Evolutionary conservation across 1,284 basidiomycete genomes (phyloP), one percentile per base, ranked within the genome.

Genomic region (Xerocomus amazonicus): DNA sequence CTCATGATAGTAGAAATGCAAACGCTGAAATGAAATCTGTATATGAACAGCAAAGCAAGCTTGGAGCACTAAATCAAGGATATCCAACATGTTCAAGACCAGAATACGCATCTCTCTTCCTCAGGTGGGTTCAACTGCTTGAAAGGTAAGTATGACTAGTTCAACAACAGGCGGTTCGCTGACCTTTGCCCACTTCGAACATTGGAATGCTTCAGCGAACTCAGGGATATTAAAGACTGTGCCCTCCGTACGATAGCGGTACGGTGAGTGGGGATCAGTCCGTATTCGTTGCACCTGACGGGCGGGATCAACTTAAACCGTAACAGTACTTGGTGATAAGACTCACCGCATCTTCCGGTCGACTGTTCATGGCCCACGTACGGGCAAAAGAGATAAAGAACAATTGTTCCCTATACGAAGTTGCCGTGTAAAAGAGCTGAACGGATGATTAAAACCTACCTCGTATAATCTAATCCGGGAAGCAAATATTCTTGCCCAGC

Each of bases 311-410:
- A 65, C 50, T 16, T 42, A 10, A 13, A 12, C 37, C 60, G 29
- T 35, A 31, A n/a, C 23, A 38, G n/a, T 9, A 45, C 28, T 23
- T 29, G 2, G 6, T 32, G 34, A 39, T 16, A 45, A 44, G 1
- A 73, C 78, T 59, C 56, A 84, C 84, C 26, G 81, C 83, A n/a
- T 85, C 80, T 47, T 80, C 83, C n/a, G 85, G 78, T 56, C 84
- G 87, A 68, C 87, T 84, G 54, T 79, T 81, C 59, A 80, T 76
- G 0, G 83, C 87, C 88, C 88, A 92, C 13, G 83, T 80, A 27
- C 83, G 79, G 31, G 76, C 92, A 62, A 89, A 95, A 2, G 90
- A 81, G 51, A 96, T 82, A 75, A 93, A 95, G 74, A 95, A 96
- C 32, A 95, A 71, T 73, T 96, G 92, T 43, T 95, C 92, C 50